Conservation (phyloP, 2,329 filamentous ascomycete species). For the Botrytis hyacinthi region DNA sequence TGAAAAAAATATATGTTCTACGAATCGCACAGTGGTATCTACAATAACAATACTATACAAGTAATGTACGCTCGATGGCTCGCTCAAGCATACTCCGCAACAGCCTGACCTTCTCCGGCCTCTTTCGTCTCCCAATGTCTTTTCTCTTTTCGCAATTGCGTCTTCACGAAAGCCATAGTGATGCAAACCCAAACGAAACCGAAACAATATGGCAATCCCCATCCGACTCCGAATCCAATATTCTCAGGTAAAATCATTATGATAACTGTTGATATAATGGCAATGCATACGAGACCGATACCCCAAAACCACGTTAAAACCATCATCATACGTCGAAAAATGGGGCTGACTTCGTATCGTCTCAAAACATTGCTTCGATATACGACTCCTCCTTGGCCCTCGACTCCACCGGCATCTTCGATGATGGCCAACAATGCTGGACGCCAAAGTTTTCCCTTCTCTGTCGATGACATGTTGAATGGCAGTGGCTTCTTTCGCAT, state of each 20-base stretch:
- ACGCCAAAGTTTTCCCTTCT: conserved; percentile 31
- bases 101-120: conserved; percentile 15
- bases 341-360: conserved; percentile 33
- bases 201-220: conserved; percentile 33
- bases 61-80: not conserved
- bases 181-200: conserved; percentile 24
- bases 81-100: conserved; percentile 14
- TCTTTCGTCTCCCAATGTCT: conserved; percentile 28
- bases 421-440: conserved; percentile 31
- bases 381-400: conserved; percentile 32
- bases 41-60: conserved; percentile 11
- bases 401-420: conserved; percentile 33
- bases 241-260: conserved; percentile 31
- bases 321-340: conserved; percentile 33
- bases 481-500: conserved; percentile 26
- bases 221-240: conserved; percentile 34
- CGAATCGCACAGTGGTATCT: not conserved
- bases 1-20: conserved; percentile 1
- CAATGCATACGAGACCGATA: conserved; percentile 28
- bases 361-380: conserved; percentile 31
- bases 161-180: conserved; percentile 28
- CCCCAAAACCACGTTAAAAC: conserved; percentile 38
- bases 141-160: conserved; percentile 28
- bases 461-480: conserved; percentile 36
- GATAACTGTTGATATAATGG: conserved; percentile 31